Percentiles rank a stretch among this genome's conserved stretches.
Evolutionary conservation across 108 stramenopile species (phyloP).

Genomic region (Phaeodactylum tricornutum): DNA sequence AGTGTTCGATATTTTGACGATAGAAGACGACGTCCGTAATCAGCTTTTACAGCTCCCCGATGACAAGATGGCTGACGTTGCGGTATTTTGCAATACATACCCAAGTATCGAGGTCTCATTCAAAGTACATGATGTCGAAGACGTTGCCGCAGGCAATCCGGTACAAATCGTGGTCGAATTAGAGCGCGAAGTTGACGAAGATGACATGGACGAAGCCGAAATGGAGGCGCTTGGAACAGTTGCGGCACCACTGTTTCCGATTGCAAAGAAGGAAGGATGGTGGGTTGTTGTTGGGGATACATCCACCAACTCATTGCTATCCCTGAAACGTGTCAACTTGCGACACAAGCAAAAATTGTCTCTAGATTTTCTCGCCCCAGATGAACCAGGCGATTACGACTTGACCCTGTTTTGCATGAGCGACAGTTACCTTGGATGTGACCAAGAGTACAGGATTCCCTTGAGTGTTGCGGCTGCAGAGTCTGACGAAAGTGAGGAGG

Average conservation of each 20-base stretch:
- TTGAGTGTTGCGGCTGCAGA: conserved; percentile 69
- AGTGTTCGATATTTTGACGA: conserved; percentile 86
- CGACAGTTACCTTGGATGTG: conserved; percentile 95
- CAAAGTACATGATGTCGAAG: conserved; percentile 75
- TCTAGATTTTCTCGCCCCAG: conserved; percentile 92
- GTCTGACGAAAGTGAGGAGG: conserved; percentile 47
- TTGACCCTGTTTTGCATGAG: conserved; percentile 95
- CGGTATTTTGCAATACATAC: conserved; percentile 96
- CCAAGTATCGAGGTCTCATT: conserved; percentile 92
- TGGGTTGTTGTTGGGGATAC: conserved; percentile 95
- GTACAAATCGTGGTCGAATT: conserved; percentile 78
- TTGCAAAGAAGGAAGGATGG: conserved; percentile 90
- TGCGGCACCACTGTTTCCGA: conserved; percentile 82
- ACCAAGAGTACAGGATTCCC: conserved; percentile 90
- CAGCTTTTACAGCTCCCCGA: conserved; percentile 82
- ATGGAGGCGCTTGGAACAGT: conserved; percentile 62
- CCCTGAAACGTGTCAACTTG: conserved; percentile 90
- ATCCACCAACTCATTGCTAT: conserved; percentile 75
- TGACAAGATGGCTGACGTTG: conserved; percentile 92
- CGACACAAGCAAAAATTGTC: conserved; percentile 47
- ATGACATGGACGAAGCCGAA: conserved; percentile 77
- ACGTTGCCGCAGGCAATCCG: conserved; percentile 80
- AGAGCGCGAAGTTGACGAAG: conserved; percentile 90
- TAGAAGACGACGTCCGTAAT: conserved; percentile 92
- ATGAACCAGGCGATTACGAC: conserved; percentile 87